These are phyloP conservation scores for Marasmius fiardii DNA, from an alignment of 1,284 basidiomycete genomes.

Conservation along the genomic window DNA sequence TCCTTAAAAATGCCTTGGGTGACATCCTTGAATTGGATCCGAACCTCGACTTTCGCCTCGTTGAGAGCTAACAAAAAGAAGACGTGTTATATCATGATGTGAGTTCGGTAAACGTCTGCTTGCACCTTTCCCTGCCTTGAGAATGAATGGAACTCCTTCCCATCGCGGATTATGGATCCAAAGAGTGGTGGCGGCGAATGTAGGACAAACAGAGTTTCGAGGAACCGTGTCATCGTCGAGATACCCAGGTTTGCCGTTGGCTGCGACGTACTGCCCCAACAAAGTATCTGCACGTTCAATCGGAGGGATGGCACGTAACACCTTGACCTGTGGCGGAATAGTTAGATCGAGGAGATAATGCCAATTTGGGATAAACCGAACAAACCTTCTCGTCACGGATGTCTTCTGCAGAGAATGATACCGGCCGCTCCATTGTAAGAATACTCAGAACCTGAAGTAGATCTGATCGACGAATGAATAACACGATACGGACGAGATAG, in stretches of 20 bases:
- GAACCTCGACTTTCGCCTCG: conserved; percentile 95
- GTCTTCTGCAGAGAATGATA: conserved; percentile 95
- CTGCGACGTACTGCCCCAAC: conserved; percentile 88
- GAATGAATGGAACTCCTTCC: conserved; percentile 97
- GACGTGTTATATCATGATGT: background rate
- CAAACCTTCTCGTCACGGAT: conserved; percentile 94
- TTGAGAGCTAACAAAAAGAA: conserved; percentile 68
- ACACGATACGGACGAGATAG: background rate
- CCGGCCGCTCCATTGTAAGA: conserved; percentile 93
- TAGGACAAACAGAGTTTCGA: conserved; percentile 87
- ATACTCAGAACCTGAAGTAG: conserved; percentile 90
- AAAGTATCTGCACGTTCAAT: conserved; percentile 77
- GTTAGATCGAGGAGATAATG: conserved; percentile 13
- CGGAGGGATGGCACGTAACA: conserved; percentile 84
- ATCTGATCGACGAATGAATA: conserved; percentile 47
- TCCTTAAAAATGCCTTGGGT: conserved; percentile 95
- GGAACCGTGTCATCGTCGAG: conserved; percentile 94
- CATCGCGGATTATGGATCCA: conserved; percentile 93
- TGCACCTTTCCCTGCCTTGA: conserved; percentile 97
- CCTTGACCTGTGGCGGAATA: conserved; percentile 73
- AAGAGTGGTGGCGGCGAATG: conserved; percentile 85
- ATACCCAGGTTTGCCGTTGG: conserved; percentile 94
- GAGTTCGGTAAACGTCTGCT: too few relatives aligned
- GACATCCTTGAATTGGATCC: conserved; percentile 95
- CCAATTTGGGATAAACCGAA: conserved; percentile 14